Evolutionary conservation across 805 yeast species (phyloP), one percentile per base, ranked within the genome.

Genomic region (Spathaspora boniae): DNA sequence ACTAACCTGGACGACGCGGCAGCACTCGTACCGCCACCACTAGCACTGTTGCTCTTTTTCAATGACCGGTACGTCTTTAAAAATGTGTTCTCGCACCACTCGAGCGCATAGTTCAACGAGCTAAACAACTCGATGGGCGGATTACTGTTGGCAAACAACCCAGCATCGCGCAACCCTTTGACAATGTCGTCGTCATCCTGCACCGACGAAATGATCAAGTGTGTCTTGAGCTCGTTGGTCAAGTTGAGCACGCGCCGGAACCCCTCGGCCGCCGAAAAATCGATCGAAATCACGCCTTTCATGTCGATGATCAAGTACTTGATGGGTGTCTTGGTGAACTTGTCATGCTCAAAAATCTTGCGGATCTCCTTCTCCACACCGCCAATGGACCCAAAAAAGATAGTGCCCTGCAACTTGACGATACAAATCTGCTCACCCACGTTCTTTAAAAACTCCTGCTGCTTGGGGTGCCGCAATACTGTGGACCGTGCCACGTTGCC

Each of bases 181-280:
- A 84, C 77, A 8, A 84, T 80, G 12, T 73, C 72, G 32, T 81
- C 83, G 29, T 78, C 73, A 28, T 79, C 82, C 8, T 68, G 64
- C 19, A 91, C 86, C 1, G 96, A 86, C 1, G 95, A 80, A 20
- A 93, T 72, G 17, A 89, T 74, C 53, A 93, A 61, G 44, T 76
- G 82, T 12, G 91, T 82, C 34, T 71, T 70, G 42, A 78, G 81
- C 15, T 83, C 80, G 40, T 75, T 75, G 12, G 87, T 65, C 48
- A 89, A 73, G 43, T 94, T 82, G 54, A 86, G 78, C 42, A 93
- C 82, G 48, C 96, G 70, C 47, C 88, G 78, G 55, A 93, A 86
- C 0, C 97, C 96, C 58, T 93, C 98, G 7, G 96, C 95, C 0
- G 98, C 97, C 30, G 95, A 84, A 50, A 85, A 93, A 59, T 93